phyloP scores from a whole-genome alignment of 352 stramenopile species.

The Pythium scleroteichum region DNA sequence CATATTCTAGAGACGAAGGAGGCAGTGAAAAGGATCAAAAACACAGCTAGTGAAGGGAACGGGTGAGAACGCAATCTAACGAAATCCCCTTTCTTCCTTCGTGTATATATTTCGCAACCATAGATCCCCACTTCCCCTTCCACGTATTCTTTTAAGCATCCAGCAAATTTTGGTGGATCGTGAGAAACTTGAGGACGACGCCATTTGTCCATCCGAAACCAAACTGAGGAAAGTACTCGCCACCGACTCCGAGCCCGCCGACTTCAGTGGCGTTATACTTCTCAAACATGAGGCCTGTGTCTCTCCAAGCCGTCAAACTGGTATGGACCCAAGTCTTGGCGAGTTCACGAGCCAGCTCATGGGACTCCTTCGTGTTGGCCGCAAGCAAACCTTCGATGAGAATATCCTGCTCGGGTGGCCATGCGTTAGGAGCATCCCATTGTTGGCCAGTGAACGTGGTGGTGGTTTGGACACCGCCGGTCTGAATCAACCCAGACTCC shows the following conservation, averaged over 20 bases:
- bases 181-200: conserved; percentile 87
- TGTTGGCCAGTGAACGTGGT: conserved; percentile 76
- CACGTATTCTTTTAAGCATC: conserved; percentile 7
- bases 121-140: background rate
- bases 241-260: conserved; percentile 66
- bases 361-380: conserved; percentile 47
- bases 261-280: conserved; percentile 84
- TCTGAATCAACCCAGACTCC: conserved; percentile 59
- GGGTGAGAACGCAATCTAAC: background rate
- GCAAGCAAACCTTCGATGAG: conserved; percentile 75
- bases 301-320: conserved; percentile 60
- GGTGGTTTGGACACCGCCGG: conserved; percentile 71
- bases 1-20: conserved; percentile 9
- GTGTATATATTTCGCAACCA: conserved; percentile 23
- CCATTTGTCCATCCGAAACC: conserved; percentile 89
- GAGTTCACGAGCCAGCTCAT: conserved; percentile 51
- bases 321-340: conserved; percentile 63
- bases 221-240: conserved; percentile 89
- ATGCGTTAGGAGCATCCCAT: conserved; percentile 87
- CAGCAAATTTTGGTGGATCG: conserved; percentile 73
- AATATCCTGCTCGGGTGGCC: conserved; percentile 83
- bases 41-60: conserved; percentile 6
- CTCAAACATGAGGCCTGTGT: conserved; percentile 86
- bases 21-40: too few species aligned
- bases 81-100: conserved; percentile 1